Evolutionary conservation across 345 rosid species (phyloP), one percentile per base, ranked within the genome.

Genomic region (Arabis alpina): DNA sequence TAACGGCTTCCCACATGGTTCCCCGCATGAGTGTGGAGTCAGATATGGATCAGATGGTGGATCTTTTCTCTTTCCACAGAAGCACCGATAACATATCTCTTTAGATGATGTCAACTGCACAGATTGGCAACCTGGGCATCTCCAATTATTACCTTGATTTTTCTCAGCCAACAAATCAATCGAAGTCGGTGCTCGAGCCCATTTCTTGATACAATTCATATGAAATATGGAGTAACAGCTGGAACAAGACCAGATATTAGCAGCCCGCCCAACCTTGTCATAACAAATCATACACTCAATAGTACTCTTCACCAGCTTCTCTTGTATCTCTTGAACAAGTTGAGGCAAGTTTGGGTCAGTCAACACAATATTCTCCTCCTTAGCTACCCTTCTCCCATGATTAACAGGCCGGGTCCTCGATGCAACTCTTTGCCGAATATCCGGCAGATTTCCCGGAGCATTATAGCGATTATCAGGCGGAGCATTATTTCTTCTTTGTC

Each of bases 11-110:
- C 96, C 96, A 86, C 99, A 91, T 4, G 93, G 89, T 75, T 94
- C 99, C 32, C 99, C 98, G 59, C 99, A 94, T 4, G 98, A 94
- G 80, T 94, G 98, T 0, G 99, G 98, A 13, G 98, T 91, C 86
- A 94, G 80, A 64, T 94, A 91, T 72, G 86, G 80, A 84, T 94
- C 99, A 30, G 95, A 82, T 0, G 92, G 93, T 1, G 99, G 99
- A 76, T 94, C 96, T 3, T 47, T 75, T 73, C 95, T 85, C 84
- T 91, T 91, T 19, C 92, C 80, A 68, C 99, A 94, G 71, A 88
- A 94, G 78, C 99, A 94, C 62, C 75, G 72, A 73, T 91, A 94
- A 1, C 69, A 85, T 60, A 91, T 91, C 65, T 94, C 99, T 80
- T 82, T 89, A 3, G 83, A 77, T 3, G 96, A 80, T 1, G 81